Percentiles rank a stretch among this genome's conserved stretches.
phyloP scores from a whole-genome alignment of 257 asterid genomes.

The Solanum appendiculatum region DNA sequence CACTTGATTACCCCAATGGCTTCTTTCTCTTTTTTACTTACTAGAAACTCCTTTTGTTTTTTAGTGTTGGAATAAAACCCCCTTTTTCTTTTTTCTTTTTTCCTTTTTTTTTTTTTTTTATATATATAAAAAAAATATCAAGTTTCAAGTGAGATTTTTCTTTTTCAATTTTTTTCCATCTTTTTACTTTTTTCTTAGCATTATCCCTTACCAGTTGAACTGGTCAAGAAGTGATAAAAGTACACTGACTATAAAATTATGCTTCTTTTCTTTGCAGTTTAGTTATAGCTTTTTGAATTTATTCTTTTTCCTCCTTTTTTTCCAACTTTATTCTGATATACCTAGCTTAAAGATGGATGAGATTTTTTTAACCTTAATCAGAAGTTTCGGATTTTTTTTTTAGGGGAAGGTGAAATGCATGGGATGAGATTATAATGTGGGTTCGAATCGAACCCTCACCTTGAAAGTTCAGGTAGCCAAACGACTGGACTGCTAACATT shows the following conservation, averaged over 20 bases:
- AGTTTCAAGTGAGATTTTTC: neutral
- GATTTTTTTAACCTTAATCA: neutral
- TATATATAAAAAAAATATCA: neutral
- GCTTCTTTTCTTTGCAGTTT: neutral
- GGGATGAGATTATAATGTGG: neutral
- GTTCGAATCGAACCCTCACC: neutral
- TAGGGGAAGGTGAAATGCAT: neutral
- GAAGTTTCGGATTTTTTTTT: neutral
- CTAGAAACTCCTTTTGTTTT: neutral
- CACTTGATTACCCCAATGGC: neutral
- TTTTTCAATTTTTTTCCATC: neutral
- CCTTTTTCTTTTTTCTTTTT: neutral
- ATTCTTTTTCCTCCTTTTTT: neutral
- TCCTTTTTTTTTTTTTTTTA: neutral
- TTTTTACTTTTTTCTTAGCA: neutral
- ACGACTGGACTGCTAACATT: neutral
- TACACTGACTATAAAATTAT: neutral
- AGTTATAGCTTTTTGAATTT: neutral
- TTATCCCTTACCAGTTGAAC: neutral
- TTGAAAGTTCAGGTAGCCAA: neutral
- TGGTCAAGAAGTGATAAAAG: conserved; percentile 1
- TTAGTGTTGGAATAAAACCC: neutral
- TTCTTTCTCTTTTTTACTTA: neutral
- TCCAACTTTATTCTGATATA: neutral
- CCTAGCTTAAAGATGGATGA: neutral